Evolutionary conservation across 2,329 filamentous ascomycete genomes (phyloP), one percentile per base, ranked within the genome.

Genomic region (Chaetomium strumarium): DNA sequence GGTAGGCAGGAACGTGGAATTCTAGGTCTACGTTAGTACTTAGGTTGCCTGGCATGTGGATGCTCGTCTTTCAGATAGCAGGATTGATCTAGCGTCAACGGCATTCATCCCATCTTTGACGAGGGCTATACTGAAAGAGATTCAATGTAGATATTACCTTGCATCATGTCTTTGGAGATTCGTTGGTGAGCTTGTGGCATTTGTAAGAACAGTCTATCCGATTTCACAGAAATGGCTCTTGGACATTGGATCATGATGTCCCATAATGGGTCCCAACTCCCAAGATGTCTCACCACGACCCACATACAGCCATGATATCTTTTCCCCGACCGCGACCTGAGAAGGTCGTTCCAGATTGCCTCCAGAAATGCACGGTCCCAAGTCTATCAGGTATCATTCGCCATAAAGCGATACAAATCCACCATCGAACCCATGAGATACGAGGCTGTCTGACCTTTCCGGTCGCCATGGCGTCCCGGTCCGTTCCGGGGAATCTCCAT

Each of bases 371-470:
- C 47, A 38, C 10, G 20, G 38, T 45, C 45, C 51, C 49, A 51
- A 49, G 41, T 58, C 54, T 59, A 59, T 58, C 48, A 56, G 55
- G 54, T 57, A 61, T 59, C 54, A 59, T 57, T 48, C 55, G 42
- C 49, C 46, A 46, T 24, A 31, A 24, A 30, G 24, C 42, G 42
- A 37, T 41, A 9, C 37, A 41, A 20, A 30, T 39, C 39, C 39
- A 41, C 38, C 41, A 19, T 12, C 14, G 13, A 37, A 30, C 13
- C 43, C n/a, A 31, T 33, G 34, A 13, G 13, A 42, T 12, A 45
- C 37, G 30, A 6, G n/a, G 8, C 16, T 20, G 44, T 39, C 14
- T 44, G 43, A 14, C 19, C 9, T 24, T 5, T 20, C 24, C 29
- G 10, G 10, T 36, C 20, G 29, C 12, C 14, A 29, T 16, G 24